These are phyloP conservation scores for Umbilicaria muhlenbergii DNA, from an alignment of 495 filamentous ascomycete genomes.

Conservation along the genomic window DNA sequence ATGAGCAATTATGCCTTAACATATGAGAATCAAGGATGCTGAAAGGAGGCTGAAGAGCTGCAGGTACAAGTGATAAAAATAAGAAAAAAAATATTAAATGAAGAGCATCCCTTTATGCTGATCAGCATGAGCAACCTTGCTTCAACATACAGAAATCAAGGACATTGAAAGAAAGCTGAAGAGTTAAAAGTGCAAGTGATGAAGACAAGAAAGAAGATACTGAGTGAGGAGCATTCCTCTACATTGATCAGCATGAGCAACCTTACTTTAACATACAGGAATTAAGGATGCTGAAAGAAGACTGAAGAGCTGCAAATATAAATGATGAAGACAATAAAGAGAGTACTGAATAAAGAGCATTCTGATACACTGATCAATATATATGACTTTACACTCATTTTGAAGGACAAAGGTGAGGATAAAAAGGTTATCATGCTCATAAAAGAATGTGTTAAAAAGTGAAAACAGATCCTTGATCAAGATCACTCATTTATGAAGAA, in stretches of 20 bases:
- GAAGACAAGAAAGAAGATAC: slow-evolving; percentile 12
- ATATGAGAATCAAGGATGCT: slow-evolving; percentile 6
- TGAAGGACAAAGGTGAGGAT: background rate
- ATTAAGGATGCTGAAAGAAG: slow-evolving; percentile 14
- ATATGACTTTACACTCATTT: background rate
- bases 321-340: slow-evolving; percentile 9
- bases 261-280: slow-evolving; percentile 18
- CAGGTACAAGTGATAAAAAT: slow-evolving; percentile 7
- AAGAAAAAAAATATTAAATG: slow-evolving; percentile 3
- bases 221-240: slow-evolving; percentile 22
- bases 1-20: too few relatives aligned
- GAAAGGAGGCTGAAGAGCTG: slow-evolving; percentile 20
- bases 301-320: slow-evolving; percentile 18
- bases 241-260: slow-evolving; percentile 25
- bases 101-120: slow-evolving; percentile 11
- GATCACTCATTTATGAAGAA: background rate
- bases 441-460: background rate
- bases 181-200: slow-evolving; percentile 16
- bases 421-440: background rate
- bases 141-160: slow-evolving; percentile 17
- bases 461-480: background rate
- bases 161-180: slow-evolving; percentile 23
- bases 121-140: slow-evolving; percentile 14
- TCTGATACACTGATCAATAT: too few relatives aligned
- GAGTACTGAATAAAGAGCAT: background rate